A percentile compares a stretch with the other conserved stretches of the same genome.
Evolutionary conservation across 129 eudicot genomes (phyloP).

Genomic region (Flaveria bidentis): DNA sequence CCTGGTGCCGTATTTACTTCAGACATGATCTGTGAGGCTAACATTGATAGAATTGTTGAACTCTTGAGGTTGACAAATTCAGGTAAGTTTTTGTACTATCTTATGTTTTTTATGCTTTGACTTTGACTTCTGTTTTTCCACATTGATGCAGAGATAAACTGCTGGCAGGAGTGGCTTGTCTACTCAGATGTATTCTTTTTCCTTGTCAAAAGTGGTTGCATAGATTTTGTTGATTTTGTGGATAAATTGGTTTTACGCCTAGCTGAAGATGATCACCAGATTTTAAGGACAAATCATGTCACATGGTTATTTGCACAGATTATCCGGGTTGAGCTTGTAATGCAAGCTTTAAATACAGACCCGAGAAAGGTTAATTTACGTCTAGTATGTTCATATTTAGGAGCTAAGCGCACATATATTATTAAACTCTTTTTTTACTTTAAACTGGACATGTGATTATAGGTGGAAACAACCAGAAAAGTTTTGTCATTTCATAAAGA

Average conservation of each 20-base stretch:
- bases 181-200: slow-evolving; percentile 86
- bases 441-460: slow-evolving; percentile 19
- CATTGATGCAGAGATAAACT: slow-evolving; percentile 65
- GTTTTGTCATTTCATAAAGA: slow-evolving; percentile 88
- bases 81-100: slow-evolving; percentile 46
- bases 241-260: slow-evolving; percentile 89
- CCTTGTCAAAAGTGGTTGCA: slow-evolving; percentile 91
- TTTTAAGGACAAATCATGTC: slow-evolving; percentile 94
- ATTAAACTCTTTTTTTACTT: slow-evolving; percentile 14
- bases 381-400: slow-evolving; percentile 15
- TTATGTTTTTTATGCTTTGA: not conserved
- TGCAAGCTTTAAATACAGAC: slow-evolving; percentile 85
- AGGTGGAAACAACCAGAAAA: slow-evolving; percentile 93
- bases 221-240: slow-evolving; percentile 96
- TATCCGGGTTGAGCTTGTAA: slow-evolving; percentile 89
- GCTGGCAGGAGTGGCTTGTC: slow-evolving; percentile 98
- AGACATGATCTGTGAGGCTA: slow-evolving; percentile 93
- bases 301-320: slow-evolving; percentile 96
- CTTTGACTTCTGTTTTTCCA: slow-evolving; percentile 15
- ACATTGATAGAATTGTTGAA: slow-evolving; percentile 89
- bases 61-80: slow-evolving; percentile 83
- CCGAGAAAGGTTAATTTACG: slow-evolving; percentile 69
- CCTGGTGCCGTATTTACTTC: slow-evolving; percentile 96
- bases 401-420: slow-evolving; percentile 2
- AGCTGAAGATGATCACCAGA: slow-evolving; percentile 78